phyloP scores from a whole-genome alignment of 768 basidiomycete species.

The Psilocybe cubensis region DNA sequence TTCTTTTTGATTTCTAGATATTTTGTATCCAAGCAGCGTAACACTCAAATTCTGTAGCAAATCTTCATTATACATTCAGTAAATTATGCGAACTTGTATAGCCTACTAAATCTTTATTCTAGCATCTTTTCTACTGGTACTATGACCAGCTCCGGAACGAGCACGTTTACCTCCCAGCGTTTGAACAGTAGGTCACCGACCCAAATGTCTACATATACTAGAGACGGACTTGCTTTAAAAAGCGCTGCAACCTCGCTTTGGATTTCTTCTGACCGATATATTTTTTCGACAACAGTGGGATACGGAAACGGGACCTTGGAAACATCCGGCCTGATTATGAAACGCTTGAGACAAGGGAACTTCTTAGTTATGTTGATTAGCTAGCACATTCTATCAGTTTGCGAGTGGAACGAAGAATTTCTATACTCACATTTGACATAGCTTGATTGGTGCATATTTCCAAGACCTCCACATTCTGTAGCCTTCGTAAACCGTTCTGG shows the following conservation, averaged over 20 bases:
- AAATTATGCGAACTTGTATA: no score
- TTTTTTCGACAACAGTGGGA: no score
- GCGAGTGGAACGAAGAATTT: not conserved
- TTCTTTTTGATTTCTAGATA: conserved; percentile 5
- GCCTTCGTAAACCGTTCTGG: not conserved
- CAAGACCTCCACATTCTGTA: not conserved
- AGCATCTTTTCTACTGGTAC: not conserved
- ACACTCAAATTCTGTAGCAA: not conserved
- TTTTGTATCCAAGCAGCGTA: not conserved
- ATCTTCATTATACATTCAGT: no score
- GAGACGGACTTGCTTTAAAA: not conserved
- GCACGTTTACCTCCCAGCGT: not conserved
- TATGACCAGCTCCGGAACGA: not conserved
- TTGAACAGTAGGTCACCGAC: not conserved
- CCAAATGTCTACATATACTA: not conserved
- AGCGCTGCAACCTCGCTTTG: not conserved
- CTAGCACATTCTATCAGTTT: no score
- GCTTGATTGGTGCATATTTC: not conserved
- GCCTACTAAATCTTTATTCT: not conserved
- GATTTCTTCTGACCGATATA: not conserved
- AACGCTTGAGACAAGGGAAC: not conserved
- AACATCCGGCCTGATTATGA: not conserved
- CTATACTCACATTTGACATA: no score
- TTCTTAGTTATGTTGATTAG: not conserved
- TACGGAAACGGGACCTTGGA: not conserved